Percentiles rank a stretch among this genome's conserved stretches.
phyloP scores from a whole-genome alignment of 352 stramenopile species.

The Phytophthora hibernalis region DNA sequence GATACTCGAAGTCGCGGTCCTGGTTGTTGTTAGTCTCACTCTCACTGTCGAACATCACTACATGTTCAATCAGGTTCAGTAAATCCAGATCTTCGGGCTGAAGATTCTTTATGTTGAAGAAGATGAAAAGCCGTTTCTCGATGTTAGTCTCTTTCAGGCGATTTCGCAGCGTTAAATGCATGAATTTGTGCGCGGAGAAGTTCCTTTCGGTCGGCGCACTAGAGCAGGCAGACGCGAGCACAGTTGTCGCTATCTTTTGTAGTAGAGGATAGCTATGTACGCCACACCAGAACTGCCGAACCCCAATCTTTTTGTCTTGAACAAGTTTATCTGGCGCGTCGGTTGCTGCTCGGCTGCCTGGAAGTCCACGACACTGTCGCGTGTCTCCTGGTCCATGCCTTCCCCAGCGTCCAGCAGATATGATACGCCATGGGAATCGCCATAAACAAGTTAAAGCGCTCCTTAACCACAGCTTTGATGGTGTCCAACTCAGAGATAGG shows the following conservation, averaged over 20 bases:
- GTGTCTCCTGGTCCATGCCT: too few species aligned
- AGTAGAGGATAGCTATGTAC: not conserved
- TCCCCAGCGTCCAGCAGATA: too few species aligned
- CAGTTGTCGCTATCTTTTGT: not conserved
- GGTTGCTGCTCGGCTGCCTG: not conserved
- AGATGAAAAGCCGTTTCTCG: conserved; percentile 8
- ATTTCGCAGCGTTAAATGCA: conserved; percentile 1
- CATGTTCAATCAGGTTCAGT: not conserved
- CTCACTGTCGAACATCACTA: not conserved
- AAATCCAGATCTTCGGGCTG: not conserved
- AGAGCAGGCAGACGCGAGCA: not conserved
- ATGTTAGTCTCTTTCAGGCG: not conserved
- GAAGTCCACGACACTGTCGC: too few species aligned
- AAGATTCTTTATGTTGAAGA: conserved; percentile 9
- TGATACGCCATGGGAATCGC: too few species aligned
- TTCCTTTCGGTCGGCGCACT: conserved; percentile 3
- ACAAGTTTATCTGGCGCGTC: not conserved
- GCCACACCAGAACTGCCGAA: not conserved
- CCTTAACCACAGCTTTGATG: too few species aligned
- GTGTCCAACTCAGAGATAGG: too few species aligned
- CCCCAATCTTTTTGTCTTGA: not conserved
- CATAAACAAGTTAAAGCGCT: too few species aligned
- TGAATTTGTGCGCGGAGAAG: conserved; percentile 5
- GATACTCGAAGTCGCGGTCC: conserved; percentile 6
- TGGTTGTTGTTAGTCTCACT: not conserved